Evolutionary conservation across 73 alveolate species (phyloP).

Genomic region (Paramecium tetraurelia): DNA sequence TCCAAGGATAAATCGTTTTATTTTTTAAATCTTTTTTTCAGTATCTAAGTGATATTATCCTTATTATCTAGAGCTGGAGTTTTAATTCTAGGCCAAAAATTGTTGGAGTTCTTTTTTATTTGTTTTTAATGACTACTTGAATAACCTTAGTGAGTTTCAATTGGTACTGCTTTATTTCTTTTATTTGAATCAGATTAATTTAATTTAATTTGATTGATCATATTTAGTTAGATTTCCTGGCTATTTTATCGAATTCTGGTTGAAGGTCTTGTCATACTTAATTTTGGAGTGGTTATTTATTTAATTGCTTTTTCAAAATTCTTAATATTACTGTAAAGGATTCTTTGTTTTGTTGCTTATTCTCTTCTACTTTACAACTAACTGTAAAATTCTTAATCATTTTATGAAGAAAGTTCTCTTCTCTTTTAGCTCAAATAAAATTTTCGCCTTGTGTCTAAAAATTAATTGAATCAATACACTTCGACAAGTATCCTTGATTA

Average conservation of each 20-base stretch:
- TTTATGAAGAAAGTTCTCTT: background rate
- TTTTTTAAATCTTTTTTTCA: background rate
- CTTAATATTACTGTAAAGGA: background rate
- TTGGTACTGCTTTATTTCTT: background rate
- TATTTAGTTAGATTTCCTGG: background rate
- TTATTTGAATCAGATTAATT: background rate
- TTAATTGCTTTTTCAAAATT: background rate
- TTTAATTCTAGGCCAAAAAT: background rate
- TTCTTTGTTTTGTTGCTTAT: background rate
- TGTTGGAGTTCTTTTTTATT: background rate
- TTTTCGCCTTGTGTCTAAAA: conserved; percentile 6
- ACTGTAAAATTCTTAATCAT: background rate
- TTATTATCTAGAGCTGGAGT: background rate
- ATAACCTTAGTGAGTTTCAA: background rate
- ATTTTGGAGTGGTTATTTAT: background rate
- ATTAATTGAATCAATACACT: background rate
- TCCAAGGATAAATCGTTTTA: background rate
- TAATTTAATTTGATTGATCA: background rate
- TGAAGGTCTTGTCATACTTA: background rate
- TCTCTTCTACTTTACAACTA: background rate
- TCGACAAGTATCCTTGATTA: conserved; percentile 10
- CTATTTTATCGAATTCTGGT: background rate
- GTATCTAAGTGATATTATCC: background rate
- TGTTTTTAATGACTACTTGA: background rate
- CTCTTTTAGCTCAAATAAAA: background rate